Evolutionary conservation across 2,329 filamentous ascomycete species (phyloP), one percentile per base, ranked within the genome.

Genomic region (Ophiostoma sp.): DNA sequence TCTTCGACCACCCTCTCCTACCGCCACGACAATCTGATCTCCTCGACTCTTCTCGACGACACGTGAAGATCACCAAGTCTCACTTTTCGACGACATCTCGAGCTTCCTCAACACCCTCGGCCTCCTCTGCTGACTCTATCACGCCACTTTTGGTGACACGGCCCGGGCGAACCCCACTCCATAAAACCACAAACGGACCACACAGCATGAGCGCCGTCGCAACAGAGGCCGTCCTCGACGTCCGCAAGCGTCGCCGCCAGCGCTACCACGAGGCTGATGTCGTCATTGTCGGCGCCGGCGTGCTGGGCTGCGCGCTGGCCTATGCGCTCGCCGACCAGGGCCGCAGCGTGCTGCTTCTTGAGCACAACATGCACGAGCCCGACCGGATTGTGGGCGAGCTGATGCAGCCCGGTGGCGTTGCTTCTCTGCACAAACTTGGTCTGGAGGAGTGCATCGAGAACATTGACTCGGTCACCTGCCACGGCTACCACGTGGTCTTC

Each of bases 341-440:
- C 71, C 90, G 96, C 76, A 97, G 93, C 81, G 95, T 99, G 33
- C 87, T 98, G 33, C 85, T 99, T 70, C 89, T 99, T 69, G 96
- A 99, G 84, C 89, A 89, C 79, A 97, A 90, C 83, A 86, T 98
- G 83, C 94, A 94, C 82, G 92, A 98, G 84, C 96, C 96, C 25
- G 92, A 98, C 84, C 91, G 96, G 76, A 99, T 99, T 77, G 94
- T 99, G 66, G 96, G 96, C 78, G 96, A 99, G 84, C 84, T 99
- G 76, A 85, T 99, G 78, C 96, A 99, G 83, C 96, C 96, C 0
- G 96, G 96, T 69, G 96, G 96, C 69, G 91, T 97, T 45, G 86
- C 89, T 70, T 93, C 96, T 8, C 86, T 99, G 78, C 88, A 91
- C 79, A 90, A 93, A 80, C 85, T 99, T 69, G 96, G 96, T 2